Base-by-base conservation (phyloP, 2,329 filamentous ascomycete genomes). In the Aureobasidium melanogenum region DNA sequence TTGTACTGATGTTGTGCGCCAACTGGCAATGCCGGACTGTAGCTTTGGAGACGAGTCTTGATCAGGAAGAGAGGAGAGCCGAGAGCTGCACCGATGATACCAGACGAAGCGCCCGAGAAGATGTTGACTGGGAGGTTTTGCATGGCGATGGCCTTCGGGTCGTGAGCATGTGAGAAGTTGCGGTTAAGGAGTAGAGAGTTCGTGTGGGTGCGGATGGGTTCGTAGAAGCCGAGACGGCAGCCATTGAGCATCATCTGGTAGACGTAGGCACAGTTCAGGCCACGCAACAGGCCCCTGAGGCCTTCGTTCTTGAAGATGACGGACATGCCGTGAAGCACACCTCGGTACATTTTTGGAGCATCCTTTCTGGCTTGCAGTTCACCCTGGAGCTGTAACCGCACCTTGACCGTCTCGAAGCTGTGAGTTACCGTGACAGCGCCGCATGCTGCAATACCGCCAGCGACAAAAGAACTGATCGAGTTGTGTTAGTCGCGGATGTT, bases 331-430 rank as follows among this genome's bases (percentile, higher is more conserved):
- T 99, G 94, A 66, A 97, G 77, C 32, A 95, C 93, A 36, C 94
- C 94, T 65, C 84, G 87, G 79, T 99, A 99, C 77, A 95, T 83
- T 70, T 91, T 88, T 66, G 88, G 88, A 62, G 93, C 90, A 72
- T 91, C 86, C 67, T 86, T 85, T 73, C 92, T 96, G 62, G 87
- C 81, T 72, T 97, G 91, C 60, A 99, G 84, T 76, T 99, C 94
- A 75, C 94, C 94, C 76, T 99, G 94, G 60, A 99, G 77, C 79
- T 99, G 94, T 83, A 99, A 86, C 70, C 91, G 92, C 73, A 97
- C 97, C 84, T 99, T 99, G 74, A 99, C 91, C 14, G 93, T 97
- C 78, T 99, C 94, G 78, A 97, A 97, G 62, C 92, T 92, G 76
- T 99, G 94, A 55, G 94, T 97, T 66, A 95, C 92, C 43, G 93